Evolutionary conservation across 2,329 filamentous ascomycete genomes (phyloP).

Genomic region (Diaporthe destruens): DNA sequence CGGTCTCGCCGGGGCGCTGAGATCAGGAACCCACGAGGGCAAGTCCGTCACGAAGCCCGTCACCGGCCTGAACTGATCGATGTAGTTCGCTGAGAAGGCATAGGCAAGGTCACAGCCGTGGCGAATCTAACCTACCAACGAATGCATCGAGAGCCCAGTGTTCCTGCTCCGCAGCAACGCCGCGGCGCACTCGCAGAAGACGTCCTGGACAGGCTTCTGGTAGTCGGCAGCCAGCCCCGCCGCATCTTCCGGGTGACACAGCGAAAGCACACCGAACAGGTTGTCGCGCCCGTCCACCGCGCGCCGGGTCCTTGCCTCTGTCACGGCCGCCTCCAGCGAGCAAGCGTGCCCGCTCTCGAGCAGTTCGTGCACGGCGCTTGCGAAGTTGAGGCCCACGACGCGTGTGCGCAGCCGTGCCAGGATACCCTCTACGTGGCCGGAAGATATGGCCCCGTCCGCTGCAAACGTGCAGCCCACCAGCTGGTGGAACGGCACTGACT

Average conservation of each 20-base stretch:
- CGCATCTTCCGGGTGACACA: background rate
- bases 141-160: background rate
- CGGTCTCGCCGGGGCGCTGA: constrained; percentile 7
- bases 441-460: background rate
- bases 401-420: background rate
- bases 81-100: background rate
- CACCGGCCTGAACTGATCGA: background rate
- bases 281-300: background rate
- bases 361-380: background rate
- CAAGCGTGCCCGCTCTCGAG: background rate
- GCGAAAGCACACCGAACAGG: background rate
- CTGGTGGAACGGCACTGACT: background rate
- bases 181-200: constrained; percentile 1
- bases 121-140: background rate
- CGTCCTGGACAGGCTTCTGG: constrained; percentile 3
- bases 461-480: background rate
- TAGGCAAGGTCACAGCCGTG: background rate
- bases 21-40: constrained; percentile 7
- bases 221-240: constrained; percentile 6
- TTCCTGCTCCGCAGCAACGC: background rate
- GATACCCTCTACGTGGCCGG: background rate
- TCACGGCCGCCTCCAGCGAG: background rate
- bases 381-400: background rate
- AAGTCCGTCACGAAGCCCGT: background rate
- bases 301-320: background rate